Evolutionary conservation across 352 stramenopile genomes (phyloP).

Genomic region (Globisporangium rhizosaccharum): DNA sequence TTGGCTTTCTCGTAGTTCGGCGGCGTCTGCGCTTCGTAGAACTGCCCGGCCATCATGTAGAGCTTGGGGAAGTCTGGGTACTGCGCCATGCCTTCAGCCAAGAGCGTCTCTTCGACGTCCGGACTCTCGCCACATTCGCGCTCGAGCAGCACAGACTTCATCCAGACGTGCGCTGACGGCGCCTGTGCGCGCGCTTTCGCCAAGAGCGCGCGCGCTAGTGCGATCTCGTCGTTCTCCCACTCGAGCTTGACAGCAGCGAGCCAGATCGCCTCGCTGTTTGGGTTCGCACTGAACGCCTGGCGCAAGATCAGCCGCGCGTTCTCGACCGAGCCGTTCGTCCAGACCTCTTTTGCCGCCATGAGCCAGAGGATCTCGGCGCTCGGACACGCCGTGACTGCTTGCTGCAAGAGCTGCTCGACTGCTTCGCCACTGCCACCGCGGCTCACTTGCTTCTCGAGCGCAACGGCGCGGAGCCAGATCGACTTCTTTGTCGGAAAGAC

Average conservation of each 20-base stretch:
- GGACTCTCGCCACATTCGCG: constrained; percentile 69
- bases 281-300: constrained; percentile 95
- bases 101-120: constrained; percentile 73
- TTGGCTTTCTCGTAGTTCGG: constrained; percentile 73
- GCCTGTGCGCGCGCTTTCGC: constrained; percentile 77
- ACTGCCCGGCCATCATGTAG: constrained; percentile 98
- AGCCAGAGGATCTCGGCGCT: constrained; percentile 97
- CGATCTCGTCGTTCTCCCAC: constrained; percentile 97
- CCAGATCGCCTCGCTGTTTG: constrained; percentile 93
- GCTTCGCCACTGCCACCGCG: constrained; percentile 66
- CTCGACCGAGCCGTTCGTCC: constrained; percentile 91
- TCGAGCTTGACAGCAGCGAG: constrained; percentile 98
- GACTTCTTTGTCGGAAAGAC: constrained; percentile 90
- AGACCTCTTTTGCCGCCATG: constrained; percentile 97
- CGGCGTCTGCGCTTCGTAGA: constrained; percentile 60
- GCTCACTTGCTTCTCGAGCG: constrained; percentile 95
- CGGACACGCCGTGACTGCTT: constrained; percentile 92
- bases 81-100: constrained; percentile 87
- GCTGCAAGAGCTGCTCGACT: constrained; percentile 86
- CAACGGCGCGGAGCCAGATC: constrained; percentile 94
- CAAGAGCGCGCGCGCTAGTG: constrained; percentile 84
- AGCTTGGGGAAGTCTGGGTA: constrained; percentile 94
- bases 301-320: constrained; percentile 92
- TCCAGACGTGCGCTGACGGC: constrained; percentile 92
- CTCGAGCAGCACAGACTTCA: constrained; percentile 98